phyloP scores from a whole-genome alignment of 108 stramenopile species.

The Discostella pseudostelligera region DNA sequence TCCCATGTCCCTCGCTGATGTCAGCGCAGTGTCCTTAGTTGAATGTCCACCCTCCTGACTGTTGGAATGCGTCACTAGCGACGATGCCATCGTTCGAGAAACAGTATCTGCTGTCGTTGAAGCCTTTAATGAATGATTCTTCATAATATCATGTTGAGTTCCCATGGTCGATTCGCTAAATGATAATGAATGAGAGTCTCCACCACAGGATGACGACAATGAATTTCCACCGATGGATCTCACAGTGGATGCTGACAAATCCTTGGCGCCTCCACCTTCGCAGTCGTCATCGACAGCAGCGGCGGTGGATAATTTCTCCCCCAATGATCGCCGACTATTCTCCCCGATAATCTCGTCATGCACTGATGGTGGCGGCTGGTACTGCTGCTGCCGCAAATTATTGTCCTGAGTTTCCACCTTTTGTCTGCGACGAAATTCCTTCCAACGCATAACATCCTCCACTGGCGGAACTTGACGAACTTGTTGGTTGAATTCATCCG shows the following conservation, averaged over 20 bases:
- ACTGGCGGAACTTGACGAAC: slow-evolving; percentile 1
- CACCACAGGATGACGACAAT: neutral
- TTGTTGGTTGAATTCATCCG: too few species aligned
- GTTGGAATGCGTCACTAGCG: neutral
- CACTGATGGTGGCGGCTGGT: neutral
- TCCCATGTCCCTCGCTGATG: neutral
- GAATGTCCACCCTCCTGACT: neutral
- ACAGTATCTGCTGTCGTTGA: neutral
- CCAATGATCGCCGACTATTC: neutral
- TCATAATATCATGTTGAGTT: too few species aligned
- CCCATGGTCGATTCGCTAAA: neutral
- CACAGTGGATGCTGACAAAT: too few species aligned
- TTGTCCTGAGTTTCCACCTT: neutral
- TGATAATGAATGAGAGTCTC: neutral
- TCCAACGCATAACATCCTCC: slow-evolving; percentile 41
- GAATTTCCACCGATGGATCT: neutral
- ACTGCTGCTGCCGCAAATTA: neutral
- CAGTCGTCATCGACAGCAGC: neutral
- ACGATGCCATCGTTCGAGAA: neutral
- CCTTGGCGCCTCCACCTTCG: neutral
- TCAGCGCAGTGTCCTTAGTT: neutral
- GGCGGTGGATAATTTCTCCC: neutral
- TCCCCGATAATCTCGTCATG: too few species aligned
- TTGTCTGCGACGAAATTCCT: slow-evolving; percentile 35
- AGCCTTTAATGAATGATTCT: too few species aligned